Percentiles rank a stretch among this genome's conserved stretches.
These are phyloP conservation scores for Phellopilus nigrolimitatus DNA, from an alignment of 1,284 basidiomycete species.

Conservation along the genomic window DNA sequence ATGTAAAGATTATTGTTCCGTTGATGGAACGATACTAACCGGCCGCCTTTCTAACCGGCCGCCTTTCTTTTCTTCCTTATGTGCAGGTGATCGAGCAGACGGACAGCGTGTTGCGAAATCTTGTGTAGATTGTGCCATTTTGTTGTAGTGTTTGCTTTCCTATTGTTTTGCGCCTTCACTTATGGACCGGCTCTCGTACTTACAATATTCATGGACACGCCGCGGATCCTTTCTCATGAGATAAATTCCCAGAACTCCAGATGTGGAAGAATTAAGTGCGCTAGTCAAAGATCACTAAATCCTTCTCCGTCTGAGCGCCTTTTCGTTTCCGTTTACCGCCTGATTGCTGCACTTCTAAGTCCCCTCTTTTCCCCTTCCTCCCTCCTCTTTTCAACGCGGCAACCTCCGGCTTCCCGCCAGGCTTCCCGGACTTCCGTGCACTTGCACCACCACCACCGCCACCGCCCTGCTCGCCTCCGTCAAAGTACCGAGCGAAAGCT, in stretches of 20 bases:
- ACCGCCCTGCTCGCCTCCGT: not conserved
- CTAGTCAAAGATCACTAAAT: conserved; percentile 14
- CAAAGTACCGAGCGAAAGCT: conserved; percentile 6
- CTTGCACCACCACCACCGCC: no score
- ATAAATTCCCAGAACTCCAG: not conserved
- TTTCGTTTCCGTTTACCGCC: conserved; percentile 13
- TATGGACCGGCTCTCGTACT: not conserved
- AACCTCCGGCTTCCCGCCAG: not conserved
- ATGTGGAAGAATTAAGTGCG: not conserved
- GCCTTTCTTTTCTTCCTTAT: not conserved
- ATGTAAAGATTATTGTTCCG: conserved; percentile 19
- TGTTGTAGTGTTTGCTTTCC: not conserved
- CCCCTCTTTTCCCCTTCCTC: not conserved
- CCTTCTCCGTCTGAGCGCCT: conserved; percentile 19
- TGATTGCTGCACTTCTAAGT: not conserved
- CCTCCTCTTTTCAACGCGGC: not conserved
- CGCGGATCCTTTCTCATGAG: no score
- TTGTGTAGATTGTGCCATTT: conserved; percentile 36
- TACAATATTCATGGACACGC: not conserved
- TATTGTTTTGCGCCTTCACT: not conserved
- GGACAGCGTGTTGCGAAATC: conserved; percentile 55
- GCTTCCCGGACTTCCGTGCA: not conserved
- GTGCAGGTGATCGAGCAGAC: conserved; percentile 67
- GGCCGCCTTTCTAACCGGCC: no score
- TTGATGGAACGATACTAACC: no score